phyloP scores from a whole-genome alignment of 257 asterid genomes.

The Scutellaria barbata region DNA sequence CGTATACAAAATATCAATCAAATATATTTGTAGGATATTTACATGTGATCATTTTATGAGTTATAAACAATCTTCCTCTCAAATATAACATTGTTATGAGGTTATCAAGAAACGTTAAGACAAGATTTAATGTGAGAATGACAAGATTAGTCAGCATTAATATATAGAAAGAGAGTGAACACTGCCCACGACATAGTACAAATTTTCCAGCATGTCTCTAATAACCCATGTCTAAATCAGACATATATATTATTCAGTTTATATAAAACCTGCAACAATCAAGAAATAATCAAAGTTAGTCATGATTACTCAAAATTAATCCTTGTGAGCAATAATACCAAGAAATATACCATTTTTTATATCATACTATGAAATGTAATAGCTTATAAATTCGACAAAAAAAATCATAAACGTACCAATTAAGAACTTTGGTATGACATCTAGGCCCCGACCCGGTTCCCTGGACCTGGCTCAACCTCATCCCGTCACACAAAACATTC shows the following conservation, averaged over 20 bases:
- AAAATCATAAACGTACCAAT: constrained; percentile 37
- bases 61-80: background rate
- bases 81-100: background rate
- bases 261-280: constrained; percentile 41
- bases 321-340: no score
- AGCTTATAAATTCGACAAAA: background rate
- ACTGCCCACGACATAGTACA: background rate
- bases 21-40: background rate
- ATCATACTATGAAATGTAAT: no score
- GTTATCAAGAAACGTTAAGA: no score
- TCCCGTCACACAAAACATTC: constrained; percentile 36
- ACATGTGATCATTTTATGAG: no score
- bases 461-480: constrained; percentile 35
- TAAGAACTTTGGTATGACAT: constrained; percentile 41
- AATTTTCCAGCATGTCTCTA: background rate
- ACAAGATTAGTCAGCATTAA: background rate
- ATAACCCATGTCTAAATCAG: constrained; percentile 4
- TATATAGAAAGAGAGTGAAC: constrained; percentile 6
- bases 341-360: no score
- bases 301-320: no score
- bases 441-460: constrained; percentile 29
- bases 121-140: background rate
- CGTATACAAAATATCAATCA: constrained; percentile 2
- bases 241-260: constrained; percentile 29
- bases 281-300: background rate